Base-by-base conservation (phyloP, 257 asterid genomes). In the Verbena officinalis region DNA sequence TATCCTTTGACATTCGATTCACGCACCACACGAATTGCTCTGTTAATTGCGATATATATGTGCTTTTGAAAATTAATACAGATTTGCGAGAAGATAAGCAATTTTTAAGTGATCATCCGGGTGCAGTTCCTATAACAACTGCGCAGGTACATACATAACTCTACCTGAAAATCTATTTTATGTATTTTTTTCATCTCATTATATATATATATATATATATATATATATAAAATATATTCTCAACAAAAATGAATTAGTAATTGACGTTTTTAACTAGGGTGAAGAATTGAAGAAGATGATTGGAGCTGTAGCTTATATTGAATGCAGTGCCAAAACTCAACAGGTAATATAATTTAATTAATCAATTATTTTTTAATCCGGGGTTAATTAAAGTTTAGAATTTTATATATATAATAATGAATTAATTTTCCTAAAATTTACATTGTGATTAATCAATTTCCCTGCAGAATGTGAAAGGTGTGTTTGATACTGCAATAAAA, bases 311-410 rank as follows among this genome's bases (percentile, higher is more conserved):
- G 87, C 94, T 67, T 91, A 88, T 73, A 75, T 80, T 53, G 98
- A 91, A 65, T 91, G 96, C 57, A 91, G 98, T 63, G 95, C 98
- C 65, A 91, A 86, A 64, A 86, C 95, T 57, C 98, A 91, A 61
- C 95, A 91, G 91, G 97, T 91, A 76, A 76, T 34, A n/a, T 19
- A 23, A 20, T n/a, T 49, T 12, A 67, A 7, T 13, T 5, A 2
- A 17, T 23, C 45, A 27, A 12, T 49, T 39, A 0, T 44, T 30
- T 48, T 23, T 9, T 17, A 11, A n/a, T 31, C 15, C 4, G 14
- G 9, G 4, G 21, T 49, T 23, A 10, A 27, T 42, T 52, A 12
- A 22, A 27, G 2, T 27, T 27, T 39, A 45, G 42, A 51, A 2
- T 27, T 7, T 19, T 22, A 9, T 14, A 2, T 8, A 5, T 23